Evolutionary conservation across 2,329 filamentous ascomycete genomes (phyloP), one percentile per base, ranked within the genome.

Genomic region (Sporothrix brasiliensis): DNA sequence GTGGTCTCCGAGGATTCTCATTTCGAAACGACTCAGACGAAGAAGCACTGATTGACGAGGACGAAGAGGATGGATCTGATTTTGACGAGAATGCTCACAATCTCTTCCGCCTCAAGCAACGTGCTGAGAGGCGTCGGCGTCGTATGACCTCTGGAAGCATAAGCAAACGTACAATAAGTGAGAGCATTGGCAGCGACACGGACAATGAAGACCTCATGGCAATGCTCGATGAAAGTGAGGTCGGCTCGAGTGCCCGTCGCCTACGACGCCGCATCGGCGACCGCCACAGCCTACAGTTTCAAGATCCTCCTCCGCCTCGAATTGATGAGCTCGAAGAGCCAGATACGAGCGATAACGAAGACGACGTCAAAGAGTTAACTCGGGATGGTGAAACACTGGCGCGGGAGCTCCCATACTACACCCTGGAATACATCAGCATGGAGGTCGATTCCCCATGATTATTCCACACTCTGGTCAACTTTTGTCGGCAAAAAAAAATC

Each of bases 311-410:
- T 13, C 80, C 81, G 65, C 83, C 83, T 13, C 80, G 82, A 50
- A 87, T 87, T 70, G 83, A 86, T 50, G 85, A 87, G 77, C 78
- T 85, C 1, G 85, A 86, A 19, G 85, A 86, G 76, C 84, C 84
- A 13, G 80, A 82, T 70, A 84, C 83, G 30, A 81, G 80, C 71
- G 82, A 83, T 66, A 67, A 71, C 14, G 73, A 73, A 10, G 68
- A 78, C 61, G 76, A 80, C 61, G 70, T 72, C 19, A 67, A 60
- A n/a, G 70, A 72, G 30, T 67, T 72, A 66, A 77, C 77, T 58
- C 75, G 79, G 16, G 77, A 81, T 11, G 79, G 80, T 27, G 79
- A 82, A 67, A 76, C 78, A n/a, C 77, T 85, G 21, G 83, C 83
- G 4, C 79, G 79, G 67, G 83, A 86, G 75, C 77, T 86, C 13